These are phyloP conservation scores for Escallonia rubra DNA, from an alignment of 129 eudicot genomes.

Conservation along the genomic window DNA sequence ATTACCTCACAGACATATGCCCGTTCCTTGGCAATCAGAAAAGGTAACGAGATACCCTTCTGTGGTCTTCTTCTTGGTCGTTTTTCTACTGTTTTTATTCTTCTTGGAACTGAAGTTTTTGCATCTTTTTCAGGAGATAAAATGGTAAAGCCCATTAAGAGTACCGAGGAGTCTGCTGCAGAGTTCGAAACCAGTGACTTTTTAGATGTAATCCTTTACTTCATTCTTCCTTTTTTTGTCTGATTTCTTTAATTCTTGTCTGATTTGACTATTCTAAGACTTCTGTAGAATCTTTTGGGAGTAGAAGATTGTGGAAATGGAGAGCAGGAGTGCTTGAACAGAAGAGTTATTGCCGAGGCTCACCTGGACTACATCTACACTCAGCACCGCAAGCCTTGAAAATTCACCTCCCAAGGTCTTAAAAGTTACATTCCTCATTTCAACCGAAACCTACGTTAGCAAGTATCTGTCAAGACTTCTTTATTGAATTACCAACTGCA, in stretches of 20 bases:
- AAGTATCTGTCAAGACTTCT: neutral
- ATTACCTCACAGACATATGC: constrained; percentile 39
- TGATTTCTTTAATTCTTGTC: neutral
- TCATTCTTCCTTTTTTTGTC: neutral
- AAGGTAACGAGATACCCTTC: constrained; percentile 22
- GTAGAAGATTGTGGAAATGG: constrained; percentile 52
- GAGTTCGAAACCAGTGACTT: constrained; percentile 22
- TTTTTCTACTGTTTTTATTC: neutral
- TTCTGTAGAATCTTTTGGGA: constrained; percentile 56
- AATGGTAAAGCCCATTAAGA: constrained; percentile 18
- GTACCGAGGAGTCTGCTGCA: constrained; percentile 12
- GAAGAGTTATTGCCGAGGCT: constrained; percentile 69
- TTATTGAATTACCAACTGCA: neutral
- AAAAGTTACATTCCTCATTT: neutral
- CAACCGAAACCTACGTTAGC: neutral
- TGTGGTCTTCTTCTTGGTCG: neutral
- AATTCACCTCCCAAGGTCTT: neutral
- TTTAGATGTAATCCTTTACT: constrained; percentile 28
- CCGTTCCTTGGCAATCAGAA: constrained; percentile 42
- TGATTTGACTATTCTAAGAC: neutral
- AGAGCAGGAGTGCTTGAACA: constrained; percentile 73
- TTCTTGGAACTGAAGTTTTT: neutral
- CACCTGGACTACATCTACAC: constrained; percentile 96
- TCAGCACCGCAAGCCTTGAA: constrained; percentile 63
- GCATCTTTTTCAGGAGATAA: constrained; percentile 34